Percentiles rank a stretch among this genome's conserved stretches.
Conservation (phyloP, 441 rosid genomes). For the Raphanus hybrid region DNA sequence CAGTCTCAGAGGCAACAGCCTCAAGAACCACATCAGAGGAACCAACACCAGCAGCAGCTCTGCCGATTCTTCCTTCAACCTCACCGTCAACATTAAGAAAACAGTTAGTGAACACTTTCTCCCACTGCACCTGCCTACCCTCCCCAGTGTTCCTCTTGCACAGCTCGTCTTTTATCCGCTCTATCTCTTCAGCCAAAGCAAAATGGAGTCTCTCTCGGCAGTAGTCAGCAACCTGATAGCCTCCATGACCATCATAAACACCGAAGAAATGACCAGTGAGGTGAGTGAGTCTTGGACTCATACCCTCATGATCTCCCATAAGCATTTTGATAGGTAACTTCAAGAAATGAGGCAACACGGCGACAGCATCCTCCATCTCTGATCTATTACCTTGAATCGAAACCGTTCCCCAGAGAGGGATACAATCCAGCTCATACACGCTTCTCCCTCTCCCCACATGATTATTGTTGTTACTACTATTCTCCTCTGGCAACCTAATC, state of each 20-base stretch:
- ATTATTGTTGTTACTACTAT: conserved; percentile 34
- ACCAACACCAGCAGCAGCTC: conserved; percentile 16
- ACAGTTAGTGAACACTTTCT: conserved; percentile 68
- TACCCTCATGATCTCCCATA: conserved; percentile 59
- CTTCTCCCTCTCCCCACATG: conserved; percentile 52
- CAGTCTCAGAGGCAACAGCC: conserved; percentile 86
- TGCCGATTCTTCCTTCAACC: conserved; percentile 59
- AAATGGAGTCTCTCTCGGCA: conserved; percentile 70
- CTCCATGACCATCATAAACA: conserved; percentile 98
- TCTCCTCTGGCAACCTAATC: conserved; percentile 57
- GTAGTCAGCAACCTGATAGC: conserved; percentile 89
- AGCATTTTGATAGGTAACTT: conserved; percentile 80
- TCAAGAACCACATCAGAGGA: conserved; percentile 39
- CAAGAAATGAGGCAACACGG: conserved; percentile 62
- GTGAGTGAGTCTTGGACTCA: conserved; percentile 50
- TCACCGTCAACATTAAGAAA: conserved; percentile 76
- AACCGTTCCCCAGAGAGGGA: conserved; percentile 84
- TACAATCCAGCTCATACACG: conserved; percentile 79
- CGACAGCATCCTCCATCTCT: conserved; percentile 93
- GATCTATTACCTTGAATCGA: conserved; percentile 87
- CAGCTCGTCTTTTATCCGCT: conserved; percentile 42
- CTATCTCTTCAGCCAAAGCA: conserved; percentile 73
- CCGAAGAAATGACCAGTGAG: conserved; percentile 86
- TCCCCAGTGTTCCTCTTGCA: conserved; percentile 49
- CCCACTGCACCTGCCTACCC: conserved; percentile 76